phyloP scores from a whole-genome alignment of 805 yeast species.

The Kluyveromyces lactis region DNA sequence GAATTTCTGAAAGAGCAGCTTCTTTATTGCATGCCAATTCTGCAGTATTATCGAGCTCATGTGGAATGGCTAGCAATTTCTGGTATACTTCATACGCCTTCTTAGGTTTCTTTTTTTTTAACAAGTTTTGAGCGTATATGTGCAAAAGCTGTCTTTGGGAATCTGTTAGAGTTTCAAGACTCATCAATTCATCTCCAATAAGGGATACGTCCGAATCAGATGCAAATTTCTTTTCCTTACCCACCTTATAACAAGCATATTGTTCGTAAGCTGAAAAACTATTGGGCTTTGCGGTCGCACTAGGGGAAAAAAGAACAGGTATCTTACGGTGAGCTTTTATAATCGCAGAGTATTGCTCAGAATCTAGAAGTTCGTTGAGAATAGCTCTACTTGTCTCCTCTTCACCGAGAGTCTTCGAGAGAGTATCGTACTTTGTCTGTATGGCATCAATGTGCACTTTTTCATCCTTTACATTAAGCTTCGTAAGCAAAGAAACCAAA shows the following conservation, averaged over 20 bases:
- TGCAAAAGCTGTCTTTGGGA: constrained; percentile 36
- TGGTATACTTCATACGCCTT: constrained; percentile 46
- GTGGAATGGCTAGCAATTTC: constrained; percentile 32
- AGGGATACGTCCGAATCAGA: no score
- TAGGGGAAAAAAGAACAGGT: constrained; percentile 26
- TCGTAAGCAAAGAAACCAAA: no score
- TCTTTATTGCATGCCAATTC: constrained; percentile 64
- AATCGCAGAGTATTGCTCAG: not conserved
- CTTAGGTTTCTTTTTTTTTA: constrained; percentile 41
- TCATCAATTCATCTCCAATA: no score
- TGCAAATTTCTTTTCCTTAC: constrained; percentile 12
- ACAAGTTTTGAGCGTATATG: constrained; percentile 42
- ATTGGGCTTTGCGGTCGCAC: constrained; percentile 47
- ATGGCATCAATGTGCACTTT: no score
- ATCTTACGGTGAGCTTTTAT: no score
- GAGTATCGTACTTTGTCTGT: not conserved
- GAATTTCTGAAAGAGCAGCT: constrained; percentile 50
- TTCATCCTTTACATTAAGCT: no score
- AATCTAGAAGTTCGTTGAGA: not conserved
- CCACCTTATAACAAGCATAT: constrained; percentile 39
- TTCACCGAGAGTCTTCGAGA: not conserved
- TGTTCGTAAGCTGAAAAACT: constrained; percentile 14
- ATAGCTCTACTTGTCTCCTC: not conserved
- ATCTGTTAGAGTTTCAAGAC: constrained; percentile 5
- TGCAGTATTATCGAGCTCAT: constrained; percentile 33